A percentile compares a stretch with the other conserved stretches of the same genome.
Evolutionary conservation across 805 yeast species (phyloP).

Genomic region (Jamesozyma piceae): DNA sequence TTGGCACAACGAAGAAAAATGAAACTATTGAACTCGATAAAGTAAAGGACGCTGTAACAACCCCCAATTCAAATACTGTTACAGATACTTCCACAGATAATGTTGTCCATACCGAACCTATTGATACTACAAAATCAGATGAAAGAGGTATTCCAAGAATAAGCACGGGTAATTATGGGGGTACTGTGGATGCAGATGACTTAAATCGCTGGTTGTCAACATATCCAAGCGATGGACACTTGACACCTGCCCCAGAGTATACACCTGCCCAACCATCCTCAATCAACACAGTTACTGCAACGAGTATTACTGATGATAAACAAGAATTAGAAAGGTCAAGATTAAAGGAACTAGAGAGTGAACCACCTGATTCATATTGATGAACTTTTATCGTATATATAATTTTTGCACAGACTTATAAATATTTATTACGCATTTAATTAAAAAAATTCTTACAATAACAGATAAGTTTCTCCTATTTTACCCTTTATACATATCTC

Average conservation of each 20-base stretch:
- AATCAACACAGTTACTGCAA: not conserved
- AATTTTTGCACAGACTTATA: too few species aligned
- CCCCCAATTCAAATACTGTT: not conserved
- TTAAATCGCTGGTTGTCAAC: slow-evolving; percentile 14
- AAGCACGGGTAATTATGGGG: not conserved
- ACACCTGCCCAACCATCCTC: slow-evolving; percentile 5
- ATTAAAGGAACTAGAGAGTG: slow-evolving; percentile 34
- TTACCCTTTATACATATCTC: too few species aligned
- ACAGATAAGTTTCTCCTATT: too few species aligned
- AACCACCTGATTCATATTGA: slow-evolving; percentile 28
- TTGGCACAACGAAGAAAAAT: slow-evolving; percentile 49
- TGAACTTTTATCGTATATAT: too few species aligned
- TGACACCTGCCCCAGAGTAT: slow-evolving; percentile 15
- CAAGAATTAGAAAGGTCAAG: slow-evolving; percentile 34
- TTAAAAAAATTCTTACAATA: too few species aligned
- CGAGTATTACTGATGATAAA: slow-evolving; percentile 27
- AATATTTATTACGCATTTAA: too few species aligned
- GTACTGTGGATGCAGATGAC: not conserved
- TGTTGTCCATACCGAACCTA: not conserved
- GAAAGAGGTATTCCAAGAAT: not conserved
- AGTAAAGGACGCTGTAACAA: not conserved
- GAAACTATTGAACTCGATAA: not conserved
- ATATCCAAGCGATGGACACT: not conserved
- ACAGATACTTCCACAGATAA: not conserved
- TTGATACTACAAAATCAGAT: not conserved